Conservation (phyloP, 1,284 basidiomycete species). For the Ceratobasidium sp. region DNA sequence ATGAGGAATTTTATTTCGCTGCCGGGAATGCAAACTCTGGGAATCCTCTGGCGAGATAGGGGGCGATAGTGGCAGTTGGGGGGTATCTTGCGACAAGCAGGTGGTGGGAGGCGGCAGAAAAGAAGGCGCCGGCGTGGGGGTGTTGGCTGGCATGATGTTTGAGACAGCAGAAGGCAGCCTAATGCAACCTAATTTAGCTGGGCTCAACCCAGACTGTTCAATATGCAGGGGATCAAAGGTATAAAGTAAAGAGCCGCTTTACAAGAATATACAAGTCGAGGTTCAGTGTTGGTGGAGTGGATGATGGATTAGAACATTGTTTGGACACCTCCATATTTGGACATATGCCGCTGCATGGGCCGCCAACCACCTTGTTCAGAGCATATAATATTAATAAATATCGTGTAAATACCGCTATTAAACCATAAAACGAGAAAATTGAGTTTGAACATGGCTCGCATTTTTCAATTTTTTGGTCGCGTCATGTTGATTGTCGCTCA, state of each 20-base stretch:
- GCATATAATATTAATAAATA: too few species aligned
- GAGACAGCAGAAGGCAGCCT: conserved; percentile 10
- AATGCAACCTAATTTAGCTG: conserved; percentile 7
- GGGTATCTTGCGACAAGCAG: not conserved
- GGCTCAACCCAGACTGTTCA: not conserved
- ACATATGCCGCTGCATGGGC: conserved; percentile 29
- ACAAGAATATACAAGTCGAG: not conserved
- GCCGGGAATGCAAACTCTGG: not conserved
- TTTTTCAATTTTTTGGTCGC: too few species aligned
- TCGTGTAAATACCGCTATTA: too few species aligned
- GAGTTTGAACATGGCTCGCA: too few species aligned
- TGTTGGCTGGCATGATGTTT: not conserved
- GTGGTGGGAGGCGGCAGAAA: not conserved
- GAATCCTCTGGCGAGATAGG: conserved; percentile 17
- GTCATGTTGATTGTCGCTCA: too few species aligned
- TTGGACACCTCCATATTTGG: conserved; percentile 31
- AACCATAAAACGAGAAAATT: too few species aligned
- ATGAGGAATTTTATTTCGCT: conserved; percentile 31
- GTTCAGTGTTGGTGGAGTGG: conserved; percentile 7
- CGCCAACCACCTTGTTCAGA: conserved; percentile 25
- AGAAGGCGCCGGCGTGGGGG: conserved; percentile 2
- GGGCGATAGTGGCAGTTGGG: conserved; percentile 5
- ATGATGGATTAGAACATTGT: conserved; percentile 28
- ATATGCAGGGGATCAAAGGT: not conserved
- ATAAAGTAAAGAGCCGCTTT: not conserved